Percentiles rank a stretch among this genome's conserved stretches.
Conservation (phyloP, 352 stramenopile genomes). For the Peronospora farinosa region DNA sequence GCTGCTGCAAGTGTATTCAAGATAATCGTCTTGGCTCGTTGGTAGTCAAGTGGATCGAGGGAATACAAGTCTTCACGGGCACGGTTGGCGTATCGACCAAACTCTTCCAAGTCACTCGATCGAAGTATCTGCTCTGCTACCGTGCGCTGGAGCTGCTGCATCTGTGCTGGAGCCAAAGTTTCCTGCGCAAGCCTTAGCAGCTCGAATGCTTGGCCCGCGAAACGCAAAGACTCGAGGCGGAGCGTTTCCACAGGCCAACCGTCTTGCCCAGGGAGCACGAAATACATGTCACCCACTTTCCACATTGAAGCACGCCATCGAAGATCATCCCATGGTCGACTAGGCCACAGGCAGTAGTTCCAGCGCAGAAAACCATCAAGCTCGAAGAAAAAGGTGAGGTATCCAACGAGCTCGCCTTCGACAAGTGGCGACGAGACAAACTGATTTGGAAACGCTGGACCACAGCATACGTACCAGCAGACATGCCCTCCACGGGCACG, state of each 20-base stretch:
- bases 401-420: conserved; percentile 69
- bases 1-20: conserved; percentile 51
- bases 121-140: conserved; percentile 53
- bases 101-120: conserved; percentile 53
- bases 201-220: conserved; percentile 63
- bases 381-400: conserved; percentile 69
- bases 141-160: conserved; percentile 47
- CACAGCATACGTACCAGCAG: conserved; percentile 80
- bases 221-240: conserved; percentile 59
- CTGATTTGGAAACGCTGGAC: conserved; percentile 61
- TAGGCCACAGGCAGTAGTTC: conserved; percentile 76
- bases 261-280: conserved; percentile 60
- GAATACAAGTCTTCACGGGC: conserved; percentile 56
- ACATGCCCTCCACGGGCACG: conserved; percentile 51
- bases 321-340: conserved; percentile 50
- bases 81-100: conserved; percentile 28
- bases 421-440: conserved; percentile 72
- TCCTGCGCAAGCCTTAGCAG: conserved; percentile 44
- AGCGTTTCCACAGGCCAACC: conserved; percentile 64
- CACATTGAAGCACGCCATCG: conserved; percentile 55
- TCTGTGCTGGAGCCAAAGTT: conserved; percentile 31
- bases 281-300: conserved; percentile 83
- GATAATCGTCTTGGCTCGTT: conserved; percentile 49
- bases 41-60: conserved; percentile 60
- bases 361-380: conserved; percentile 78